These are phyloP conservation scores for Ephemerocybe angulata DNA, from an alignment of 768 basidiomycete genomes.

Conservation along the genomic window DNA sequence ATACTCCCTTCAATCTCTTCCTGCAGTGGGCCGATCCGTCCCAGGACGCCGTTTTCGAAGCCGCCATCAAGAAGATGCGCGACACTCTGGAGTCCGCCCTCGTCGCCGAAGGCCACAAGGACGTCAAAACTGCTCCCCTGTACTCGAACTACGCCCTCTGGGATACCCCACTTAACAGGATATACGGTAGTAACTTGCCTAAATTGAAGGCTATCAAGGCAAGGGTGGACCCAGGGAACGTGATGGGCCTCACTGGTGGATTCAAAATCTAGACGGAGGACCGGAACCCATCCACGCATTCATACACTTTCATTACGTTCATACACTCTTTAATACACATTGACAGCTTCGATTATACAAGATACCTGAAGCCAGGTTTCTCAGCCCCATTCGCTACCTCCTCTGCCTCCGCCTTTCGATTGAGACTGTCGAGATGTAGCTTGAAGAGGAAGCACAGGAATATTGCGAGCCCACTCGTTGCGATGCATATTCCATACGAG, in stretches of 20 bases:
- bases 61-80: slow-evolving; percentile 37
- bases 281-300: no score
- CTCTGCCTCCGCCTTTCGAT: slow-evolving; percentile 33
- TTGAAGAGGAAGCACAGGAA: slow-evolving; percentile 52
- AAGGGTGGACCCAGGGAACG: slow-evolving; percentile 38
- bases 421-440: slow-evolving; percentile 35
- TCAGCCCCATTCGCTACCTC: slow-evolving; percentile 38
- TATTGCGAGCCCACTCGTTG: slow-evolving; percentile 48
- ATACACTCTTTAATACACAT: no score
- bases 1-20: slow-evolving; percentile 45
- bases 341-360: slow-evolving; percentile 34
- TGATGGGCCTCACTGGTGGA: slow-evolving; percentile 48
- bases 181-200: slow-evolving; percentile 46
- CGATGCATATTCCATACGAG: slow-evolving; percentile 73
- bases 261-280: slow-evolving; percentile 31
- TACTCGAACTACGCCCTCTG: slow-evolving; percentile 34
- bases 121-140: slow-evolving; percentile 32
- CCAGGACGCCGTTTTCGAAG: slow-evolving; percentile 37
- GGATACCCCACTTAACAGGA: not conserved
- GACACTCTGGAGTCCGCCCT: slow-evolving; percentile 37
- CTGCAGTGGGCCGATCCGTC: slow-evolving; percentile 41
- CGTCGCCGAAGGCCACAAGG: slow-evolving; percentile 35
- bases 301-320: no score
- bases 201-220: slow-evolving; percentile 28
- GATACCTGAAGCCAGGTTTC: slow-evolving; percentile 48